Percentiles rank a stretch among this genome's conserved stretches.
Conservation (phyloP, 192 early-diverging fungal genomes). For the Entomortierella beljakovae region DNA sequence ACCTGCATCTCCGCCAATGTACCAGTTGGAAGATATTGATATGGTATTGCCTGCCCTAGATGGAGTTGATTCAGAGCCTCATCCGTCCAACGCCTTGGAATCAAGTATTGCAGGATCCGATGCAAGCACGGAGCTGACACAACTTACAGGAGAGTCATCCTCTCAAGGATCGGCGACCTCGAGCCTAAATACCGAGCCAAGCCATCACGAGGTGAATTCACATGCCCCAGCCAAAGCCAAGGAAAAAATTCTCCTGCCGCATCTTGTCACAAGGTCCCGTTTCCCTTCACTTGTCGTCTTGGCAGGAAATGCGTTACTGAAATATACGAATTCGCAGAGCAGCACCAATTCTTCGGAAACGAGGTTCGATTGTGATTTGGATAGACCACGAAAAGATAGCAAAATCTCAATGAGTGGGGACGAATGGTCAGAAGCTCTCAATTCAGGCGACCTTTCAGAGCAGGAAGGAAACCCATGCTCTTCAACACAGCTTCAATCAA, state of each 20-base stretch:
- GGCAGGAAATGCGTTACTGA: conserved; percentile 33
- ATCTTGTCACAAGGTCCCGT: conserved; percentile 17
- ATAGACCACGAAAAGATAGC: conserved; percentile 32
- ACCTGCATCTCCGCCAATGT: neutral
- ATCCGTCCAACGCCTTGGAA: neutral
- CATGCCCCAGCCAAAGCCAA: neutral
- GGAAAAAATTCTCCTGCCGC: neutral
- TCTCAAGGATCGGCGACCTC: neutral
- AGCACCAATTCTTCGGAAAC: neutral
- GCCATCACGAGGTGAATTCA: neutral
- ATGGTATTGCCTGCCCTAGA: conserved; percentile 2
- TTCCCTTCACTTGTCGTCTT: conserved; percentile 26
- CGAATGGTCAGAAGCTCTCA: neutral
- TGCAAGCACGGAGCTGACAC: neutral
- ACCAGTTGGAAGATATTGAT: conserved; percentile 1
- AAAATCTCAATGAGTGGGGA: conserved; percentile 19
- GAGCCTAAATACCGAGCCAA: neutral
- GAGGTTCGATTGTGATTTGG: neutral
- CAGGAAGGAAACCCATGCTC: neutral
- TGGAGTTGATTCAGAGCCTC: neutral
- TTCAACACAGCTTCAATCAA: neutral
- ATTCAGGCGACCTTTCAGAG: neutral
- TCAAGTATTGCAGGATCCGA: neutral
- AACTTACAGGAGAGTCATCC: neutral
- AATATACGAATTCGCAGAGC: conserved; percentile 11